Percentiles rank a stretch among this genome's conserved stretches.
phyloP scores from a whole-genome alignment of 306 rosid genomes.

The Inga leiocalycina region DNA sequence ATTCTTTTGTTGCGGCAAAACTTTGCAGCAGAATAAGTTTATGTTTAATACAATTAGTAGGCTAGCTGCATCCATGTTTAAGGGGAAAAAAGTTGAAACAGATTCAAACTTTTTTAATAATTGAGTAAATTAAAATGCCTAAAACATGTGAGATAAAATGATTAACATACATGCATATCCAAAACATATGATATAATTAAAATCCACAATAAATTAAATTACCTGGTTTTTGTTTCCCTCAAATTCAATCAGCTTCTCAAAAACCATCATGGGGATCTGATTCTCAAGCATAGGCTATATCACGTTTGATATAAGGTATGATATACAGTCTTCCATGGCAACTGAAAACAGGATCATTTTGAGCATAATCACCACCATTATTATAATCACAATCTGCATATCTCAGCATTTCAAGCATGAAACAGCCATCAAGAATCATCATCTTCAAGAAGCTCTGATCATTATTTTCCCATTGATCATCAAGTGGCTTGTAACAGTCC shows the following conservation, averaged over 20 bases:
- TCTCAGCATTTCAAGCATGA: slow-evolving; percentile 45
- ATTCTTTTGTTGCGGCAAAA: no score
- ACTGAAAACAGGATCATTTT: slow-evolving; percentile 55
- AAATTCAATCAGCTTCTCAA: slow-evolving; percentile 37
- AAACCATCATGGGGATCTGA: slow-evolving; percentile 55
- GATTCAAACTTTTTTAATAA: no score
- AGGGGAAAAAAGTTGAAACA: no score
- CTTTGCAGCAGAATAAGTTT: no score
- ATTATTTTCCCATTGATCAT: slow-evolving; percentile 12
- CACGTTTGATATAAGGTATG: slow-evolving; percentile 41
- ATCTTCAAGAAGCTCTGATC: slow-evolving; percentile 33
- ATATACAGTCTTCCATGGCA: slow-evolving; percentile 45
- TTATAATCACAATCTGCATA: background rate
- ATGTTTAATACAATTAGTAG: no score
- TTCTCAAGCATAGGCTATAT: slow-evolving; percentile 72
- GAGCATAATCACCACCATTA: slow-evolving; percentile 33
- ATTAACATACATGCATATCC: no score
- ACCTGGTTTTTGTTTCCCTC: slow-evolving; percentile 13
- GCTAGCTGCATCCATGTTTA: no score
- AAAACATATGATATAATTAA: background rate
- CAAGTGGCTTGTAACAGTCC: slow-evolving; percentile 46
- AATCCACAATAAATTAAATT: background rate
- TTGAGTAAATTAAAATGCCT: background rate
- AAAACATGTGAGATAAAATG: background rate
- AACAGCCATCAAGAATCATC: slow-evolving; percentile 66